Conservation (phyloP, 305 asterid species). For the Plantago rigida region DNA sequence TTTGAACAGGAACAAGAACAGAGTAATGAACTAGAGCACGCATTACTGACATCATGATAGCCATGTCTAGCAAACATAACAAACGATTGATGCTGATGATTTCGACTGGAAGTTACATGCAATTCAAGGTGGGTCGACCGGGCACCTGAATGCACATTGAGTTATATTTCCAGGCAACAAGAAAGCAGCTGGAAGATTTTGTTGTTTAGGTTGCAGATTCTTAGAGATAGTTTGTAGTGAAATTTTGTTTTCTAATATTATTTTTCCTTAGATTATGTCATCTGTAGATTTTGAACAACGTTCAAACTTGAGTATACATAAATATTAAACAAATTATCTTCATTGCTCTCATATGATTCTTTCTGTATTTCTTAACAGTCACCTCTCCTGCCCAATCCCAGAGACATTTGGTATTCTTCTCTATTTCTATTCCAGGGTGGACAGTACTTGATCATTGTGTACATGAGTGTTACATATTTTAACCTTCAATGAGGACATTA, state of each 20-base stretch:
- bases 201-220: constrained; percentile 4
- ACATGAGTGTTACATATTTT: too few species aligned
- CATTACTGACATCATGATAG: constrained; percentile 42
- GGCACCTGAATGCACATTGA: neutral
- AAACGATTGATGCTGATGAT: neutral
- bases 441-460: too few species aligned
- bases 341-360: too few species aligned
- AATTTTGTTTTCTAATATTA: constrained; percentile 3
- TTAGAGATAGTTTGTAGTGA: constrained; percentile 2
- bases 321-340: neutral
- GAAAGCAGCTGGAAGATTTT: neutral
- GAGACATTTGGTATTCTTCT: too few species aligned
- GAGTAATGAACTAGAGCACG: constrained; percentile 39
- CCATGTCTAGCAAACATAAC: neutral
- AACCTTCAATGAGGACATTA: too few species aligned
- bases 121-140: neutral
- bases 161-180: constrained; percentile 11
- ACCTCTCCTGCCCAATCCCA: too few species aligned
- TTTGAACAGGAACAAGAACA: constrained; percentile 35
- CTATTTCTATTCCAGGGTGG: too few species aligned
- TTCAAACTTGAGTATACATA: neutral
- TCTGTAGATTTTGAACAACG: too few species aligned
- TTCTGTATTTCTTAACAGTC: too few species aligned
- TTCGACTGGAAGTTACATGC: neutral
- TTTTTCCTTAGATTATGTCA: too few species aligned